Conservation (phyloP, 768 basidiomycete genomes). For the Paxillus involutus region DNA sequence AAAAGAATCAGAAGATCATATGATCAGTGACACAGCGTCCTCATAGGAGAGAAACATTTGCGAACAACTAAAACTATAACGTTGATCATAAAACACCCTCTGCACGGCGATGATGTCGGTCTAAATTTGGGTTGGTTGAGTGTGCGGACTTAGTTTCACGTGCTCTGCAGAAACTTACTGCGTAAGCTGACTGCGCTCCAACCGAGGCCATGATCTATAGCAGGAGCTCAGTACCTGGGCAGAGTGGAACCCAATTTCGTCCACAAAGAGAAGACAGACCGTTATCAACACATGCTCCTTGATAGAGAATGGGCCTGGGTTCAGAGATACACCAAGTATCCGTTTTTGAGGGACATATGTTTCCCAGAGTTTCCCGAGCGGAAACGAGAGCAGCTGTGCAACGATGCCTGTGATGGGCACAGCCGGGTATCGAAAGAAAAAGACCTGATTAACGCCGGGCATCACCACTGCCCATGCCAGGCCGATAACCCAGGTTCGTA, state of each 20-base stretch:
- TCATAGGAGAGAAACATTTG: not conserved
- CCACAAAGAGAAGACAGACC: constrained; percentile 36
- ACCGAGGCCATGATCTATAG: constrained; percentile 54
- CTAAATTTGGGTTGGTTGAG: constrained; percentile 13
- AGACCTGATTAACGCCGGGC: constrained; percentile 70
- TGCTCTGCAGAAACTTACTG: constrained; percentile 33
- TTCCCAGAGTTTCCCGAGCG: constrained; percentile 61
- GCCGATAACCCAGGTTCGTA: constrained; percentile 76
- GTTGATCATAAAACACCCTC: constrained; percentile 67
- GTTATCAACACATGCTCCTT: constrained; percentile 75
- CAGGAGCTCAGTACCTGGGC: constrained; percentile 29
- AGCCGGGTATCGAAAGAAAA: constrained; percentile 74
- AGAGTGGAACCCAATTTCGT: constrained; percentile 23
- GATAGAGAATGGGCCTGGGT: constrained; percentile 75
- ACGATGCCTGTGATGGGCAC: constrained; percentile 64
- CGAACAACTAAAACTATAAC: constrained; percentile 60
- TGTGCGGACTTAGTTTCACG: not conserved
- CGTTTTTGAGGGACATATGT: constrained; percentile 51
- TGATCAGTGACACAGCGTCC: constrained; percentile 1
- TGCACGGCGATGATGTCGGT: constrained; percentile 80
- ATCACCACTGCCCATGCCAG: constrained; percentile 65
- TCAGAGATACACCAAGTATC: constrained; percentile 61
- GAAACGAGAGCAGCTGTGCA: constrained; percentile 71
- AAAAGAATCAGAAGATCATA: not conserved
- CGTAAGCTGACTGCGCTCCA: constrained; percentile 62